These are phyloP conservation scores for Pseudogymnoascus sp. DNA, from an alignment of 2,329 filamentous ascomycete genomes.

Conservation along the genomic window DNA sequence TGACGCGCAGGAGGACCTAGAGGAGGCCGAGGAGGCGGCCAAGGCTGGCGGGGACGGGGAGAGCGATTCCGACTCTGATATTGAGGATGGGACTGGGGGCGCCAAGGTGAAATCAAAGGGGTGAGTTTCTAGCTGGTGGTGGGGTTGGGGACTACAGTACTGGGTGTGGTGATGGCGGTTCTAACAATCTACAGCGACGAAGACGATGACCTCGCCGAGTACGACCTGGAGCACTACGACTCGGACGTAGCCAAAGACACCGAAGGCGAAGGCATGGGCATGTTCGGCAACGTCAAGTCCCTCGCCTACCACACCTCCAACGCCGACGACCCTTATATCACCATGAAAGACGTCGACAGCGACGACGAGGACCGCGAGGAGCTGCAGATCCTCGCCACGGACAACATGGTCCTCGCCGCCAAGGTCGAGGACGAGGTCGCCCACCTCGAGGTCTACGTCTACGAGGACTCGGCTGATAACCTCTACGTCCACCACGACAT, in stretches of 20 bases:
- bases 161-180: background rate
- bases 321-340: constrained; percentile 94
- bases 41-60: constrained; percentile 28
- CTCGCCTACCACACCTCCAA: constrained; percentile 91
- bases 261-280: constrained; percentile 64
- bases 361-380: constrained; percentile 83
- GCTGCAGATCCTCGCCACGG: constrained; percentile 82
- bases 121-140: constrained; percentile 27
- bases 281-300: constrained; percentile 93
- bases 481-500: constrained; percentile 99
- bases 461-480: constrained; percentile 91
- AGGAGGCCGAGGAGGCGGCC: constrained; percentile 39
- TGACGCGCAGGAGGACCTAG: constrained; percentile 81
- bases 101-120: constrained; percentile 30
- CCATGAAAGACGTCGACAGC: constrained; percentile 59
- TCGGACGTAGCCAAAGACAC: constrained; percentile 65
- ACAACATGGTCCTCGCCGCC: constrained; percentile 85
- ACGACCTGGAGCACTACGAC: constrained; percentile 93
- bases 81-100: constrained; percentile 21
- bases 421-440: constrained; percentile 96
- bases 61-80: constrained; percentile 28
- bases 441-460: constrained; percentile 93
- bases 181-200: constrained; percentile 35
- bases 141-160: background rate
- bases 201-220: constrained; percentile 90